Percentiles rank a stretch among this genome's conserved stretches.
phyloP scores from a whole-genome alignment of 148 eudicot species.

The Drosera capensis region DNA sequence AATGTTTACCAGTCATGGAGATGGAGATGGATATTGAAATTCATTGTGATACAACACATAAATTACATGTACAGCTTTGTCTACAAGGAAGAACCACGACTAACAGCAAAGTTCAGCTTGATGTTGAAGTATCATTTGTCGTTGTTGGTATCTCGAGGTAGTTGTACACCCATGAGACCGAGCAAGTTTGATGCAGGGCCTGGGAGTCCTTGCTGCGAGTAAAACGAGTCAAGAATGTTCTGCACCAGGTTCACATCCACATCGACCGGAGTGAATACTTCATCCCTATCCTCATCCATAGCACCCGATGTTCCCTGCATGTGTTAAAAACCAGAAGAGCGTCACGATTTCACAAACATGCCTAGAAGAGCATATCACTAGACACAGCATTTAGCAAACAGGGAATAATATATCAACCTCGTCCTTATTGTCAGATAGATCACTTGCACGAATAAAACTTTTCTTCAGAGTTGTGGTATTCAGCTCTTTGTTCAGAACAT shows the following conservation, averaged over 20 bases:
- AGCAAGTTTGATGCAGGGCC: slow-evolving; percentile 93
- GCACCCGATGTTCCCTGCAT: slow-evolving; percentile 47
- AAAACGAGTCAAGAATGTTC: slow-evolving; percentile 77
- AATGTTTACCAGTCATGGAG: no score
- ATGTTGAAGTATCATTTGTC: slow-evolving; percentile 26
- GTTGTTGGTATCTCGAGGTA: slow-evolving; percentile 51
- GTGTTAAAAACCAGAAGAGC: background rate
- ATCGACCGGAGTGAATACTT: slow-evolving; percentile 71
- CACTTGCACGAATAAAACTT: slow-evolving; percentile 72
- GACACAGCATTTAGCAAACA: background rate
- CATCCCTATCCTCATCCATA: slow-evolving; percentile 44
- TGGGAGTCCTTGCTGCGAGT: slow-evolving; percentile 83
- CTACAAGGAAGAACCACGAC: no score
- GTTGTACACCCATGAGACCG: slow-evolving; percentile 79
- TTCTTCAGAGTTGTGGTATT: slow-evolving; percentile 45
- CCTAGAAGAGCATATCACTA: background rate
- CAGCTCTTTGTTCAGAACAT: slow-evolving; percentile 54
- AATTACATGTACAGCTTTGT: no score
- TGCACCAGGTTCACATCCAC: slow-evolving; percentile 89
- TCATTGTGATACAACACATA: no score
- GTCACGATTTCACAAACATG: background rate
- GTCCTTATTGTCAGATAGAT: slow-evolving; percentile 22
- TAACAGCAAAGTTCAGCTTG: no score
- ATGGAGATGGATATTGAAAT: no score
- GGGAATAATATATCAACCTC: slow-evolving; percentile 59